Base-by-base conservation (phyloP, 2,329 filamentous ascomycete genomes). In the Exserohilum turcica region DNA sequence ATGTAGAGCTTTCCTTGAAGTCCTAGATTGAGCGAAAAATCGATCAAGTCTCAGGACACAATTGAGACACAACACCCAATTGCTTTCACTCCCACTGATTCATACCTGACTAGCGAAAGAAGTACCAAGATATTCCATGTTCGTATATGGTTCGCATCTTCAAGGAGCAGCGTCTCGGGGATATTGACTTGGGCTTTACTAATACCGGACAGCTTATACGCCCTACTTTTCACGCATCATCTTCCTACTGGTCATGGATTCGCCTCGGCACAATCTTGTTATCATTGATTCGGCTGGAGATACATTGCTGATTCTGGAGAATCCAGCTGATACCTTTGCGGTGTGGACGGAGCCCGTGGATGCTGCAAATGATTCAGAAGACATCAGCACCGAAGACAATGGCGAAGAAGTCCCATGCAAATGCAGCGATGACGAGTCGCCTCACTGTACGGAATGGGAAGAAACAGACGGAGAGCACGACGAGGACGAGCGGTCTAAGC, bases 211-310 rank as follows among this genome's bases (percentile, higher is more conserved):
- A 29, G 10, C n/a, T 8, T 16, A 15, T 18, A n/a, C 12, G 7
- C 7, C 19, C 15, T 13, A 5, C 6, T 12, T 18, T 24, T 8
- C 3, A 12, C 27, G 10, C 5, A 8, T 3, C 10, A 6, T 16
- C 2, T 18, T 21, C 16, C 4, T 13, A 1, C 13, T 10, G 7
- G 10, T 21, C 21, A 49, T 49, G 39, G 2, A 13, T 6, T 31
- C 32, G 6, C 24, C 24, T 2, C 2, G 13, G 8, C 43, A 15
- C 13, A 21, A 35, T 28, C 38, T 15, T 13, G 19, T 48, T 9
- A 19, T 48, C 9, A 48, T 57, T 16, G 43, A 48, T 16, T 33
- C 38, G 3, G 32, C 31, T n/a, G 55, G 49, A n/a, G 55, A 52
- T 19, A 31, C 44, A 15, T 24, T 57, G 1, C 32, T 57, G 3